Base-by-base conservation (phyloP, 2,329 filamentous ascomycete genomes). In the Plenodomus biglobosus region DNA sequence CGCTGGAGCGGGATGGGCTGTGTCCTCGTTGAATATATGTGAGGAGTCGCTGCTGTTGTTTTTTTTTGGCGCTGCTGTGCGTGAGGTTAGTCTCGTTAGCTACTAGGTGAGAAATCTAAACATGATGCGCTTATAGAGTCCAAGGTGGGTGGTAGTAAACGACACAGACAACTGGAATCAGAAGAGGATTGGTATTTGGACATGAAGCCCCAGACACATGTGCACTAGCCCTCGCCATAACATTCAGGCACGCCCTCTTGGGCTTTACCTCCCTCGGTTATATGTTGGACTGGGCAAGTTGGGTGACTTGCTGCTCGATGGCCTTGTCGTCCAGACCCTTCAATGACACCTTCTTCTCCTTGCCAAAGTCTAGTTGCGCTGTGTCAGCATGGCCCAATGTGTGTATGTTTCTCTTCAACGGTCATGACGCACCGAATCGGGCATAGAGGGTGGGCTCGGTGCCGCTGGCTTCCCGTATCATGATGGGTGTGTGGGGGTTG, bases 401-500 rank as follows among this genome's bases (percentile, higher is more conserved):
- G 27, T 10, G 27, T 32, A 32, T 32, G 27, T 24, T 5, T 5
- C 13, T 32, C 6, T 16, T 8, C 19, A 3, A 0, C 6, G 8
- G 15, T 17, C 10, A 20, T 21, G 15, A 61, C 84, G 66, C 75
- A 95, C 90, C 92, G 72, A 95, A 99, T 85, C 94, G 83, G 62
- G 92, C 92, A 75, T 87, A 97, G 56, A 99, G 84, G 74, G 85
- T 87, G 57, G 94, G 92, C 71, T 88, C 78, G 45, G 89, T 90
- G 68, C 89, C 90, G 62, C 84, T 78, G 44, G 92, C 94, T 80
- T 97, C 94, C 70, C 94, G 89, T 68, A 99, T 85, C 80, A 99
- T 80, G 75, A 99, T 97, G 45, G 94, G 94, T 40, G 83, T 92
- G 75, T 88, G 80, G 48, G 94, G 94, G 79, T 99, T 99, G 82